Conservation (phyloP, 2,329 filamentous ascomycete species). For the Chrysoporthe deuterocubensis region DNA sequence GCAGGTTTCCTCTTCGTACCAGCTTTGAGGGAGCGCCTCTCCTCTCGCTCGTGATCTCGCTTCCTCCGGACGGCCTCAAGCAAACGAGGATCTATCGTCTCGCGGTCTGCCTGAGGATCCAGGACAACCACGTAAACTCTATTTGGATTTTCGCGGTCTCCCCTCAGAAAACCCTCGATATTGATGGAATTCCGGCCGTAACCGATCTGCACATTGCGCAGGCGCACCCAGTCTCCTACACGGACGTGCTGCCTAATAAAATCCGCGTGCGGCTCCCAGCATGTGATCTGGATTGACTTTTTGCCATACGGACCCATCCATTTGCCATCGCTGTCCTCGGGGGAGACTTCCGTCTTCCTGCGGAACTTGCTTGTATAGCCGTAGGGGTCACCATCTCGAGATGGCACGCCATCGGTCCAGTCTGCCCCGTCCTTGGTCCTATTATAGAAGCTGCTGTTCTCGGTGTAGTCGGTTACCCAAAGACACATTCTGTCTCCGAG, state of each 20-base stretch:
- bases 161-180: slow-evolving; percentile 74
- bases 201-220: slow-evolving; percentile 77
- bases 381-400: slow-evolving; percentile 56
- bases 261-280: slow-evolving; percentile 69
- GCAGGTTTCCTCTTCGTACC: slow-evolving; percentile 45
- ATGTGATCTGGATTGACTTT: slow-evolving; percentile 70
- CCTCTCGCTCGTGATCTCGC: slow-evolving; percentile 62
- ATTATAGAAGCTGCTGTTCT: slow-evolving; percentile 66
- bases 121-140: slow-evolving; percentile 65
- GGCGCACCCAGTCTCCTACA: slow-evolving; percentile 63
- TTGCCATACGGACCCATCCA: slow-evolving; percentile 80
- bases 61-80: slow-evolving; percentile 66
- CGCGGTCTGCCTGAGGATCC: slow-evolving; percentile 42
- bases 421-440: slow-evolving; percentile 42
- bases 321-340: slow-evolving; percentile 26
- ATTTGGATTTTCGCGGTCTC: slow-evolving; percentile 54
- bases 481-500: slow-evolving; percentile 57
- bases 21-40: slow-evolving; percentile 45
- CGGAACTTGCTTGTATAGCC: slow-evolving; percentile 51
- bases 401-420: slow-evolving; percentile 35
- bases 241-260: slow-evolving; percentile 61
- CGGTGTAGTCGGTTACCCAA: slow-evolving; percentile 84
- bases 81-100: slow-evolving; percentile 51
- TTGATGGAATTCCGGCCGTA: slow-evolving; percentile 52
- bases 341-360: slow-evolving; percentile 32